These are phyloP conservation scores for Trifolium repens DNA, from an alignment of 306 rosid species.

Conservation along the genomic window DNA sequence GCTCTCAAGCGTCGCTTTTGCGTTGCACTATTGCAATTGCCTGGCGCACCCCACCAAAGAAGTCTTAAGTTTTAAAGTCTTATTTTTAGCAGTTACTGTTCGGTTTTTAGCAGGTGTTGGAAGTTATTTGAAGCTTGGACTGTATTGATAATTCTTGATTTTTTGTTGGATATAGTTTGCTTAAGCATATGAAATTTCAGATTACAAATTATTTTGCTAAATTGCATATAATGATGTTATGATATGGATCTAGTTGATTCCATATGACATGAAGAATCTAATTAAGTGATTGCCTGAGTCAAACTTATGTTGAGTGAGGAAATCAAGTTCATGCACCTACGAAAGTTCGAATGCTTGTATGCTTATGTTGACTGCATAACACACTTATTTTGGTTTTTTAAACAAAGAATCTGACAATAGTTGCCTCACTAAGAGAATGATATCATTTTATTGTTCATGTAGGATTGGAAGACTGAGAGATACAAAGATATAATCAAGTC, in stretches of 20 bases:
- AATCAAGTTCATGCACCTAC: conserved; percentile 6
- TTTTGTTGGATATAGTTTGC: too few species aligned
- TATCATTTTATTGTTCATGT: conserved; percentile 40
- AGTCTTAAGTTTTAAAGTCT: not conserved
- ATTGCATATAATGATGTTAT: not conserved
- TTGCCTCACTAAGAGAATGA: not conserved
- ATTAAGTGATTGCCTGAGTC: not conserved
- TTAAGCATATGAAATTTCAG: too few species aligned
- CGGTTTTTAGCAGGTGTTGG: too few species aligned
- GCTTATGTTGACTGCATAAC: not conserved
- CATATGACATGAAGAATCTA: not conserved
- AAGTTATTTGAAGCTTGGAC: not conserved
- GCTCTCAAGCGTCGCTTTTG: not conserved
- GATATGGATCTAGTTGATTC: not conserved
- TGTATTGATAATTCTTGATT: too few species aligned
- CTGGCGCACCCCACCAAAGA: not conserved
- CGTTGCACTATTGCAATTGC: not conserved
- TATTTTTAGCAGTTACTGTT: not conserved
- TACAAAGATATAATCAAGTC: conserved; percentile 94
- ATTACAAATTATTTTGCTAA: too few species aligned
- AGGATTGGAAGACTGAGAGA: conserved; percentile 99
- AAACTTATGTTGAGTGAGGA: not conserved
- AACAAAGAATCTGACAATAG: conserved; percentile 1
- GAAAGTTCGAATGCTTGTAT: not conserved
- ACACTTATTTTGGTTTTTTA: conserved; percentile 1